Conservation (phyloP, 441 rosid genomes). For the Dalechampia spathulata region DNA sequence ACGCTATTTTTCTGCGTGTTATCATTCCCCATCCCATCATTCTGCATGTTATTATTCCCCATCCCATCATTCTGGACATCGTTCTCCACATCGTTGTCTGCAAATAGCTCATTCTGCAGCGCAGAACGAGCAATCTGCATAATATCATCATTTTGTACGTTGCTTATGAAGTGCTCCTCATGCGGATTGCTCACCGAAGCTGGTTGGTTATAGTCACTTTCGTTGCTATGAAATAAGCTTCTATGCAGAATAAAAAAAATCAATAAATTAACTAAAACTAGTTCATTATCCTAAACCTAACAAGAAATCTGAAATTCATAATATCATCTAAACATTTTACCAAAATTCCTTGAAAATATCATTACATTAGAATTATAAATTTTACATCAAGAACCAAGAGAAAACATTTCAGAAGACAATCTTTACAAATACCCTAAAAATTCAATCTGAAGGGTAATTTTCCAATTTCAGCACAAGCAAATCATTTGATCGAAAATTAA, state of each 20-base stretch:
- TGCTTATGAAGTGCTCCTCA: background rate
- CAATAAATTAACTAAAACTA: background rate
- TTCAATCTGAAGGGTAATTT: background rate
- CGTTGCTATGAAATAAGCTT: slow-evolving; percentile 8
- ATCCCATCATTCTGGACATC: background rate
- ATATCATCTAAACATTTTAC: background rate
- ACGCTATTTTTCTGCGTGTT: background rate
- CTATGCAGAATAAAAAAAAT: background rate
- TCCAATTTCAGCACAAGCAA: background rate
- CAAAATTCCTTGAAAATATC: too few relatives aligned
- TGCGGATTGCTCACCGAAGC: slow-evolving; percentile 19
- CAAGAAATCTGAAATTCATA: background rate
- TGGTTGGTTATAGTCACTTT: slow-evolving; percentile 15
- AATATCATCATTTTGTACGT: background rate
- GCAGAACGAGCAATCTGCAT: background rate
- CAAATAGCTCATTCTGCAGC: background rate
- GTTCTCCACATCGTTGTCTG: background rate
- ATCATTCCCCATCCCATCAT: too few relatives aligned
- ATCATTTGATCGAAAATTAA: too few relatives aligned
- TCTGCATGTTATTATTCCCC: too few relatives aligned
- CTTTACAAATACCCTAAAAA: background rate
- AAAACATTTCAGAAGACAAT: background rate
- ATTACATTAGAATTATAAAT: too few relatives aligned
- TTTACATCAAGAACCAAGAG: too few relatives aligned
- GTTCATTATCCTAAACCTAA: background rate